Evolutionary conservation across 2,329 filamentous ascomycete species (phyloP), one percentile per base, ranked within the genome.

Genomic region (Claviceps digitariae): DNA sequence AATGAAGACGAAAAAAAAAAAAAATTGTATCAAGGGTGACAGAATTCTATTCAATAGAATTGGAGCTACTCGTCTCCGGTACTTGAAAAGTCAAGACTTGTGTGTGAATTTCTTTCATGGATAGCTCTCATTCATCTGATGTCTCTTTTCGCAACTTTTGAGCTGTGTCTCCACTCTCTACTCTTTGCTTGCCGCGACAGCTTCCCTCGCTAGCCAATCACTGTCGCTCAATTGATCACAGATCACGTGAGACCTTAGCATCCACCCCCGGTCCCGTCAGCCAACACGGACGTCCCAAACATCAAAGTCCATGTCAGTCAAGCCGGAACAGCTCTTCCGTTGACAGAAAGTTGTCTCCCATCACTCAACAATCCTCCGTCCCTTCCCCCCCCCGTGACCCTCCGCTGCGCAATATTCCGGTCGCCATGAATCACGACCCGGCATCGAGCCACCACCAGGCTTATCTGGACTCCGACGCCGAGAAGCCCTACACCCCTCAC

Each of bases 401-500:
- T 54, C 55, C 38, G 41, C 23, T 44, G 38, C 54, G 48, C 20
- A 40, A 31, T 38, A 15, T 50, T 29, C 40, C 43, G 50, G 53
- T 57, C 63, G 62, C 63, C 61, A 70, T 69, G 68, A 64, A 64
- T 58, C 64, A 60, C 58, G 60, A 63, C 34, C 50, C 56, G 56
- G 62, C 57, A 56, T 56, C 57, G 58, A 65, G 57, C 59, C 58
- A 58, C 54, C 60, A 15, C 44, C n/a, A 57, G 62, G 60, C 59
- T 59, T 57, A 58, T 52, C 51, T 53, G 51, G 55, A 9, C 44
- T 29, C 45, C 15, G 8, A 59, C 57, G 51, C 57, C 36, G 58
- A 64, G 15, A 56, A 57, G 57, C 56, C 66, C 57, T 94, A 85
- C 70, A 80, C 86, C 59, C 81, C 85, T 49, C 81, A 83, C 69